Conservation (phyloP, 2,329 filamentous ascomycete genomes). For the Penicillium paneum region DNA sequence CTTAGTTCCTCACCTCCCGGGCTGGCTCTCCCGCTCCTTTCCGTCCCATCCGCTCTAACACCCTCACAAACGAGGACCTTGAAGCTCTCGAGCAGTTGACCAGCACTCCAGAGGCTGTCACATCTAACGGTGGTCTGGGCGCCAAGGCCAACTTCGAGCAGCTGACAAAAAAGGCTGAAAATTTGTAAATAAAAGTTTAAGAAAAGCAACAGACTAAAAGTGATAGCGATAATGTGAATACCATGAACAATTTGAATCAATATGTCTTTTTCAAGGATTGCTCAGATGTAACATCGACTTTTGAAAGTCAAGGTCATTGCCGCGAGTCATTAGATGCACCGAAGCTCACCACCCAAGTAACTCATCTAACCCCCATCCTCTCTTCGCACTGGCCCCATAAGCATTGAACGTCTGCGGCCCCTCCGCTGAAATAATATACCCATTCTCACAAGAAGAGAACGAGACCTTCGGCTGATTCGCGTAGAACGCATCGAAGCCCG, state of each 20-base stretch:
- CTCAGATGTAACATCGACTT: neutral
- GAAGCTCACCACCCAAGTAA: conserved; percentile 3
- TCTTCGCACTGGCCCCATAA: conserved; percentile 15
- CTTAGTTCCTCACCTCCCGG: conserved; percentile 68
- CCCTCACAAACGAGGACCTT: conserved; percentile 45
- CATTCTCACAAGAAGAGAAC: conserved; percentile 54
- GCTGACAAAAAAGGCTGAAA: conserved; percentile 38
- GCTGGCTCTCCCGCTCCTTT: conserved; percentile 66
- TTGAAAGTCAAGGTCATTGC: neutral
- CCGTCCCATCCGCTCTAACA: conserved; percentile 56
- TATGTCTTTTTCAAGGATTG: conserved; percentile 1
- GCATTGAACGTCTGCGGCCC: conserved; percentile 46
- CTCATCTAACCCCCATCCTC: conserved; percentile 4
- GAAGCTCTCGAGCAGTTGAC: conserved; percentile 44
- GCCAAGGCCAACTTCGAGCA: conserved; percentile 38
- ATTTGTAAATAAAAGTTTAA: conserved; percentile 26
- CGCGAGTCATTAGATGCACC: neutral
- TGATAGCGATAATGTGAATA: conserved; percentile 18
- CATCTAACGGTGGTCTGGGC: conserved; percentile 27
- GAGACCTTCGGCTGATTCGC: conserved; percentile 49
- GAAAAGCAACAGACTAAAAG: conserved; percentile 4
- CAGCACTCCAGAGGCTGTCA: conserved; percentile 20
- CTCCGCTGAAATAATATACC: conserved; percentile 57
- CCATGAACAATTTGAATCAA: conserved; percentile 3
- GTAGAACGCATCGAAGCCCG: conserved; percentile 55